Conservation (phyloP, 2,329 filamentous ascomycete species). For the Leptographium flavum region DNA sequence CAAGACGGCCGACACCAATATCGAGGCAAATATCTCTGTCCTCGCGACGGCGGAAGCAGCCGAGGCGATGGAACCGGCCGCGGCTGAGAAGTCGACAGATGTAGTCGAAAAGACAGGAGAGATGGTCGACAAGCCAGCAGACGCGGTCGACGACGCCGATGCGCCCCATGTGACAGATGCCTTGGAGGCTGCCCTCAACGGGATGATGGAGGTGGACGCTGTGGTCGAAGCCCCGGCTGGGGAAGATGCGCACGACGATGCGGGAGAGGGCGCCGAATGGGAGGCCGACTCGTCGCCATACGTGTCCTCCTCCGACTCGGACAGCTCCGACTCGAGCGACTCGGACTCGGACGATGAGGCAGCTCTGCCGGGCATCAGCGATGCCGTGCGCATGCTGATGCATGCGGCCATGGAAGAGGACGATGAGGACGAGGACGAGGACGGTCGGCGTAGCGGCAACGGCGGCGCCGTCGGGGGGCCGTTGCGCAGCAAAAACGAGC, state of each 20-base stretch:
- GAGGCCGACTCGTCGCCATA: conserved; percentile 67
- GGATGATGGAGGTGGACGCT: conserved; percentile 9
- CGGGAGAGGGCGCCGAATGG: conserved; percentile 45
- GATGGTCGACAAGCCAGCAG: neutral
- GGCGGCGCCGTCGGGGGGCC: conserved; percentile 24
- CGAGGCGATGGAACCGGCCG: too few relatives aligned
- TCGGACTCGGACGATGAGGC: conserved; percentile 39
- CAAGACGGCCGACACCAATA: neutral
- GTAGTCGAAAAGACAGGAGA: neutral
- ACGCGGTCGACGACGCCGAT: neutral
- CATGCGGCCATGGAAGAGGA: conserved; percentile 46
- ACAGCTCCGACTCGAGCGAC: conserved; percentile 41
- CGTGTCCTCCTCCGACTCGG: conserved; percentile 49
- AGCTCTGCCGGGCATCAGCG: conserved; percentile 63
- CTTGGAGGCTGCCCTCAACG: conserved; percentile 13
- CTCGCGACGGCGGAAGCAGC: neutral
- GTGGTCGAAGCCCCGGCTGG: neutral
- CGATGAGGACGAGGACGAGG: conserved; percentile 19
- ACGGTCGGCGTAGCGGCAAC: conserved; percentile 17
- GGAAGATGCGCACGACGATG: neutral
- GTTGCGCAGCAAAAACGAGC: conserved; percentile 73
- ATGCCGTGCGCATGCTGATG: conserved; percentile 77
- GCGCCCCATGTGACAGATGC: conserved; percentile 12
- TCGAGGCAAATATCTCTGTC: neutral
- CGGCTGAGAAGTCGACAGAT: too few relatives aligned